Evolutionary conservation across 306 rosid species (phyloP), one percentile per base, ranked within the genome.

Genomic region (Carpinus fangiana): DNA sequence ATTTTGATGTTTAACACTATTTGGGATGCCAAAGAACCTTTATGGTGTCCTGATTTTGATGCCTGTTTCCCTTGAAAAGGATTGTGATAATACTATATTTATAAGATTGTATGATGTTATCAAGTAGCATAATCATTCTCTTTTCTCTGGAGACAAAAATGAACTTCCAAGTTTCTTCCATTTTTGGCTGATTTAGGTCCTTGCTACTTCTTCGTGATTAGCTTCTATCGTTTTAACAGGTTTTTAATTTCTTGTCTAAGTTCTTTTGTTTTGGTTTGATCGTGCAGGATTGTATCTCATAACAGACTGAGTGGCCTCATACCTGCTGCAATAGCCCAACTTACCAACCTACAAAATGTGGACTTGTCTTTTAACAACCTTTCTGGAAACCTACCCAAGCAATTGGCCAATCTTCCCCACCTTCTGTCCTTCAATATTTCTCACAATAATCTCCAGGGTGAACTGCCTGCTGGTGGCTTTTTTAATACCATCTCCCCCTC

Each of bases 371-470:
- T 81, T 56, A 96, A 96, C 84, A 82, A 76, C 80, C 91, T 96
- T 31, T 84, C 85, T 23, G 99, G 99, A 80, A 83, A 43, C 83
- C 85, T 96, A 65, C 98, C 98, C 4, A 96, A 91, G 87, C 96
- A 90, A 81, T 81, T 96, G 84, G 92, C 93, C 78, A 90, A 96
- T 83, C 98, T 96, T 78, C 92, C 96, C 74, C 90, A 83, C 80
- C 93, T 96, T 72, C 2, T 90, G 45, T 61, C 89, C 81, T 96
- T 96, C 80, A 96, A 96, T 81, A 77, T 96, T 74, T 96, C 99
- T 78, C 97, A 93, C 85, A 96, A 96, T 91, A 90, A 93, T 78
- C 90, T 96, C 41, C 88, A 84, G 75, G 99, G 99, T 11, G 99
- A 96, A 82, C 88, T 96, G 46, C 99, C 99, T 0, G 89, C 94